Evolutionary conservation across 352 stramenopile genomes (phyloP).

Genomic region (Bremia lactucae): DNA sequence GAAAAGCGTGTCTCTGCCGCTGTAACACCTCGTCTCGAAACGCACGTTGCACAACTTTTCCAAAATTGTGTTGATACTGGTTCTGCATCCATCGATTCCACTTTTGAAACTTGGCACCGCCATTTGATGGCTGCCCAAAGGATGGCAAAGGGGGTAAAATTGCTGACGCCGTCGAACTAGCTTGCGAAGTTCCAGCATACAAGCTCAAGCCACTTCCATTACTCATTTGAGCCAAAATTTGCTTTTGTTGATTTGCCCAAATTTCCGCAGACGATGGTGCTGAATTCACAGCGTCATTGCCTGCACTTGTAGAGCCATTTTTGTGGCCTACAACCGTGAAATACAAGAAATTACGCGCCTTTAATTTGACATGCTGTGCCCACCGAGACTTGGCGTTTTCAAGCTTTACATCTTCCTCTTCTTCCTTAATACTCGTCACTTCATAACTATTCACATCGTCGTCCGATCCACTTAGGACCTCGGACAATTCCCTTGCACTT

Average conservation of each 20-base stretch:
- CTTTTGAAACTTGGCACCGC: slow-evolving; percentile 71
- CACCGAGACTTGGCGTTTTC: slow-evolving; percentile 76
- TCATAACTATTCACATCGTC: slow-evolving; percentile 56
- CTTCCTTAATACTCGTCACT: slow-evolving; percentile 79
- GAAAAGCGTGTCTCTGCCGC: slow-evolving; percentile 20
- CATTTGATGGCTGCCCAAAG: slow-evolving; percentile 22
- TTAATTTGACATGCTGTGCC: slow-evolving; percentile 81
- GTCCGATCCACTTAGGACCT: slow-evolving; percentile 57
- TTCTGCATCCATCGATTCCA: slow-evolving; percentile 75
- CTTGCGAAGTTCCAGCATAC: slow-evolving; percentile 7
- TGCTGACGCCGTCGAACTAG: slow-evolving; percentile 11
- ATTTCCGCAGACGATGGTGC: slow-evolving; percentile 38
- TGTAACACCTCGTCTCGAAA: slow-evolving; percentile 51
- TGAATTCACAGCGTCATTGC: slow-evolving; percentile 21
- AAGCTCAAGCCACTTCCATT: slow-evolving; percentile 12
- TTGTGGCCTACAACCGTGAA: slow-evolving; percentile 35
- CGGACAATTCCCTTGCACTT: slow-evolving; percentile 56
- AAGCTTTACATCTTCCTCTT: slow-evolving; percentile 74
- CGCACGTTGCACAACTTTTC: slow-evolving; percentile 49
- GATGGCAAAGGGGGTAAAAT: slow-evolving; percentile 17
- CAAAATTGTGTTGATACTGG: slow-evolving; percentile 64
- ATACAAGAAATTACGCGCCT: slow-evolving; percentile 68
- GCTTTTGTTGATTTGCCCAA: slow-evolving; percentile 69
- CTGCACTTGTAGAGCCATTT: slow-evolving; percentile 8
- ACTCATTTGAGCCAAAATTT: slow-evolving; percentile 46